Base-by-base conservation (phyloP, 2,329 filamentous ascomycete species). In the Neonectria ditissima region DNA sequence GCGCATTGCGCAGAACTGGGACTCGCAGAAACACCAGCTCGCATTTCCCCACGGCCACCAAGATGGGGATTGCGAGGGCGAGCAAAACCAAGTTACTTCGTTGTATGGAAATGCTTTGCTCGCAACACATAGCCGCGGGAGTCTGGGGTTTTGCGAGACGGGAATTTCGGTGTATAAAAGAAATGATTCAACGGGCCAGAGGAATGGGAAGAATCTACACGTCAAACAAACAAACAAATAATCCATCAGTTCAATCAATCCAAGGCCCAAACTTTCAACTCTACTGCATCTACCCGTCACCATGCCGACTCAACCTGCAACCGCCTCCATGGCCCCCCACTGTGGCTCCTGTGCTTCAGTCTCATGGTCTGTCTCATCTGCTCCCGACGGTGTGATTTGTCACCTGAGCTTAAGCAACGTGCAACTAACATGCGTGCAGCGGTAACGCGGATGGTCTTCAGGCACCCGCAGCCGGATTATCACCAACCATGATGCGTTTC, bases 311-410 rank as follows among this genome's bases (percentile, higher is more conserved):
- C 55, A 59, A 41, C 22, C 54, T 20, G n/a, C 54, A 22, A 63
- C 50, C 50, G 37, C 54, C 11, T 63, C 63, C 32, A 52, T 65
- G 54, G 30, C 30, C 7, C 47, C 37, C 9, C 32, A 63, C 43
- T 65, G 59, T 39, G 59, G 54, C 30, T 65, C 59, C 30, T 65
- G 48, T 59, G 34, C 53, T 44, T 63, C 63, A 2, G 10, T 55
- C 37, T 4, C 22, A 6, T n/a, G 50, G 63, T 65, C 20, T 16
- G 63, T 59, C 16, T 4, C 11, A 37, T 52, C 28, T 18, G 8
- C 14, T 16, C 32, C 11, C 3, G n/a, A 14, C 3, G 24, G 24
- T 6, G 24, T 26, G n/a, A n/a, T 6, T 6, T 26, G 24, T 4
- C 24, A 26, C 24, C 24, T 4, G 6, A 26, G 24, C 24, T 26